Percentiles rank a stretch among this genome's conserved stretches.
phyloP scores from a whole-genome alignment of 2,329 filamentous ascomycete genomes.

The Monosporascus cannonballus region DNA sequence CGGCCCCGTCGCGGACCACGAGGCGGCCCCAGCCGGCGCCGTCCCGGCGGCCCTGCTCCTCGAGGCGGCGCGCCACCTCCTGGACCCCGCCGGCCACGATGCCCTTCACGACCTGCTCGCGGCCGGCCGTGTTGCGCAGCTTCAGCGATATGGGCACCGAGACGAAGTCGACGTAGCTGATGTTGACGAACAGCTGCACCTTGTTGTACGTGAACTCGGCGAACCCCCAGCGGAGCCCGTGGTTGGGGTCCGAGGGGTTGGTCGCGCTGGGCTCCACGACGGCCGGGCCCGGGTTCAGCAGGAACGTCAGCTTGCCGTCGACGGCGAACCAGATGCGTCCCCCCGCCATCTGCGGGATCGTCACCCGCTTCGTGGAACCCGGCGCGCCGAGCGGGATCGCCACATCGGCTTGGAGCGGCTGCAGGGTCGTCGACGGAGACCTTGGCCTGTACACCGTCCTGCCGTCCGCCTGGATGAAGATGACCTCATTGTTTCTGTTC shows the following conservation, averaged over 20 bases:
- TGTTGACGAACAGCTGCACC: conserved; percentile 58
- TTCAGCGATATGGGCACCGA: conserved; percentile 54
- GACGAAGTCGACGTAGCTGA: conserved; percentile 73
- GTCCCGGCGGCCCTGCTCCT: conserved; percentile 38
- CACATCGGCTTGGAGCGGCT: conserved; percentile 49
- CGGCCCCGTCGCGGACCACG: conserved; percentile 35
- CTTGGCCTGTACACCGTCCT: conserved; percentile 57
- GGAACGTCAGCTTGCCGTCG: conserved; percentile 56
- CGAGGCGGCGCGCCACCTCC: conserved; percentile 37
- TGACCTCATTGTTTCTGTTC: conserved; percentile 51
- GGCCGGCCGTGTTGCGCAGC: conserved; percentile 41
- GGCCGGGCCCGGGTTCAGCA: conserved; percentile 64
- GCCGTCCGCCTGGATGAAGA: conserved; percentile 62
- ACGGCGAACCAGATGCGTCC: conserved; percentile 68
- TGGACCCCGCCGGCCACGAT: conserved; percentile 41
- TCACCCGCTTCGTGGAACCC: conserved; percentile 53
- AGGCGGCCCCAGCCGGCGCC: conserved; percentile 47
- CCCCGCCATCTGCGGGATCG: conserved; percentile 64
- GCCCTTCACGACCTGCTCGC: conserved; percentile 41
- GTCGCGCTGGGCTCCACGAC: conserved; percentile 70
- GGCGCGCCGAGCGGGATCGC: conserved; percentile 58
- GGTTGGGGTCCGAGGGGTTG: conserved; percentile 59
- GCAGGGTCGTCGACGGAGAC: conserved; percentile 46
- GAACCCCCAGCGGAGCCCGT: conserved; percentile 58
- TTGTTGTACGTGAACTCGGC: conserved; percentile 64